Evolutionary conservation across 805 yeast genomes (phyloP).

Genomic region (Teunomyces cretensis): DNA sequence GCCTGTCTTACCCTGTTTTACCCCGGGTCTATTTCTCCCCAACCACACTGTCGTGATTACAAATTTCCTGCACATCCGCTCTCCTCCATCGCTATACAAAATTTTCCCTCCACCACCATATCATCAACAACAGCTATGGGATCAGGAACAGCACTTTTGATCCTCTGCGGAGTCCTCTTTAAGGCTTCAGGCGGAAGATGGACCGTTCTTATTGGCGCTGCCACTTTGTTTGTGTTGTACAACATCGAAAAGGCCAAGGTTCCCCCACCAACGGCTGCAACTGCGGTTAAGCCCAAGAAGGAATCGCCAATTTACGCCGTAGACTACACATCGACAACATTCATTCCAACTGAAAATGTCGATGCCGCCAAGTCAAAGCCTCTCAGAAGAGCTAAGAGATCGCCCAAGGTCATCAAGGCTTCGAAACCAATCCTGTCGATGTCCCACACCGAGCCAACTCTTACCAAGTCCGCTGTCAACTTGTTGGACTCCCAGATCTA

Average conservation of each 20-base stretch:
- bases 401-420: slow-evolving; percentile 44
- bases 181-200: slow-evolving; percentile 44
- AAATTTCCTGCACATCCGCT: background rate
- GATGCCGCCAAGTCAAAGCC: slow-evolving; percentile 15
- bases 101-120: background rate
- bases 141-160: slow-evolving; percentile 12
- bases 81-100: background rate
- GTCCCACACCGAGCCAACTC: slow-evolving; percentile 28
- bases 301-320: slow-evolving; percentile 39
- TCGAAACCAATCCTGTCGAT: slow-evolving; percentile 22
- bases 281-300: slow-evolving; percentile 5
- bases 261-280: background rate
- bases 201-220: slow-evolving; percentile 20
- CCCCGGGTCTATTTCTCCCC: background rate
- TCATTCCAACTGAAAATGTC: slow-evolving; percentile 23
- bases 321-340: slow-evolving; percentile 40
- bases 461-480: slow-evolving; percentile 39
- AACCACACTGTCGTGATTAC: background rate
- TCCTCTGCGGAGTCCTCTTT: slow-evolving; percentile 27
- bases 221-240: background rate
- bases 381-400: slow-evolving; percentile 28
- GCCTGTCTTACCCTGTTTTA: too few relatives aligned
- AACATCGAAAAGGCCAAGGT: background rate
- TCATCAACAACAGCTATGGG: slow-evolving; percentile 9
- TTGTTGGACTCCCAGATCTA: slow-evolving; percentile 56